These are phyloP conservation scores for Heteromeles arbutifolia DNA, from an alignment of 306 rosid genomes.

Conservation along the genomic window DNA sequence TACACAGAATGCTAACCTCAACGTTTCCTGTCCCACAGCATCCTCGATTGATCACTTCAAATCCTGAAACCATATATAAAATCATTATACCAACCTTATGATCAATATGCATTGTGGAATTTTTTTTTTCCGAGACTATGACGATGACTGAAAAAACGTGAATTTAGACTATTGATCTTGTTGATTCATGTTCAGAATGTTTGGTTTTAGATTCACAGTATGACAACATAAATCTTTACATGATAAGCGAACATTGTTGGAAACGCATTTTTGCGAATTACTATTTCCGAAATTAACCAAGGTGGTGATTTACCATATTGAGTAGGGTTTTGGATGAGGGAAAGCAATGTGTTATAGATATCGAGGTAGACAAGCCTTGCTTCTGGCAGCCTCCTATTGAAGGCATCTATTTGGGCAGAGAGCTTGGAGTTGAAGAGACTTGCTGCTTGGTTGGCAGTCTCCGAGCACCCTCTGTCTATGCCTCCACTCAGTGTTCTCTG, in stretches of 20 bases:
- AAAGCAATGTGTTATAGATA: slow-evolving; percentile 30
- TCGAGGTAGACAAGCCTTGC: slow-evolving; percentile 61
- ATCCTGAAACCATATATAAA: slow-evolving; percentile 30
- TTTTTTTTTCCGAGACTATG: too few relatives aligned
- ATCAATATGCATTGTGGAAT: too few relatives aligned
- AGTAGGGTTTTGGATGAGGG: slow-evolving; percentile 42
- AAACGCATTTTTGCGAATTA: too few relatives aligned
- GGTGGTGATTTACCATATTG: slow-evolving; percentile 31
- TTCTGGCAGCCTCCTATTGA: slow-evolving; percentile 25
- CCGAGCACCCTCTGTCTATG: slow-evolving; percentile 33
- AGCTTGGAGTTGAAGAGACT: slow-evolving; percentile 58
- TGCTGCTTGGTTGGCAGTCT: slow-evolving; percentile 42
- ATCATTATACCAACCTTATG: not conserved
- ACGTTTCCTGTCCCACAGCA: slow-evolving; percentile 74
- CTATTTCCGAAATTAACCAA: too few relatives aligned
- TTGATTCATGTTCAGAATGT: too few relatives aligned
- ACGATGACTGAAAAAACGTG: too few relatives aligned
- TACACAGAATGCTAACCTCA: slow-evolving; percentile 52
- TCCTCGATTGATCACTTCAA: slow-evolving; percentile 44
- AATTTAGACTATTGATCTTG: too few relatives aligned
- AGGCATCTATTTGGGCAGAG: slow-evolving; percentile 19
- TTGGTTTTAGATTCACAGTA: too few relatives aligned
- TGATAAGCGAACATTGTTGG: too few relatives aligned
- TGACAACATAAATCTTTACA: too few relatives aligned
- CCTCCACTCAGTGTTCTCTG: slow-evolving; percentile 62